A percentile compares a stretch with the other conserved stretches of the same genome.
Evolutionary conservation across 2,329 filamentous ascomycete genomes (phyloP).

Genomic region (Arthroderma sp.): DNA sequence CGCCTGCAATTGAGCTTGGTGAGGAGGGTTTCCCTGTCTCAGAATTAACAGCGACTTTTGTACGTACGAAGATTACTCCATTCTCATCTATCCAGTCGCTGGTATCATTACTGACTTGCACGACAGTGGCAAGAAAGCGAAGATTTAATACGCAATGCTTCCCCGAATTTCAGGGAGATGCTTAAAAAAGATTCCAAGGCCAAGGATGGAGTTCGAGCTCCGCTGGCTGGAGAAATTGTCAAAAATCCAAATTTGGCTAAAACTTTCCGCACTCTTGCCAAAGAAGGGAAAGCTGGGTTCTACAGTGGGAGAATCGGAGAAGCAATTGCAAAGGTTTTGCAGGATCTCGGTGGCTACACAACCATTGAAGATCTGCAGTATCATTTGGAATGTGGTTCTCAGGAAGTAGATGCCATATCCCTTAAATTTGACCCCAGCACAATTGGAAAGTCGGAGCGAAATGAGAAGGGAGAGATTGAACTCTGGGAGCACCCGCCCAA

Average conservation of each 20-base stretch:
- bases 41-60: slow-evolving; percentile 57
- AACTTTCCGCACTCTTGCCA: slow-evolving; percentile 67
- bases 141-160: slow-evolving; percentile 51
- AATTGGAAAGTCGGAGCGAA: slow-evolving; percentile 34
- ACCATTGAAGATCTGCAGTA: slow-evolving; percentile 67
- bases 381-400: slow-evolving; percentile 59
- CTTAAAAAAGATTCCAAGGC: slow-evolving; percentile 62
- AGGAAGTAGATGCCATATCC: slow-evolving; percentile 74
- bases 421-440: slow-evolving; percentile 61
- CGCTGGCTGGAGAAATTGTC: slow-evolving; percentile 73
- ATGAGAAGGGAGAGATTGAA: slow-evolving; percentile 46
- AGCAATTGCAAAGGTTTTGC: slow-evolving; percentile 64
- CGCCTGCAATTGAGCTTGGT: slow-evolving; percentile 69
- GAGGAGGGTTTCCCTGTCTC: slow-evolving; percentile 85
- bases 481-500: slow-evolving; percentile 97
- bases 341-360: slow-evolving; percentile 62
- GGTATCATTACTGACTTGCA: slow-evolving; percentile 5
- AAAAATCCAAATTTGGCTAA: slow-evolving; percentile 67
- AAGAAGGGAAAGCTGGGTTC: slow-evolving; percentile 78
- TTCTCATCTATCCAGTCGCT: not conserved
- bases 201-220: slow-evolving; percentile 58
- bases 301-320: slow-evolving; percentile 76
- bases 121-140: slow-evolving; percentile 60
- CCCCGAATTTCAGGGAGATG: slow-evolving; percentile 77
- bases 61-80: slow-evolving; percentile 34